phyloP scores from a whole-genome alignment of 2,329 filamentous ascomycete species.

The Rhynchosporium graminicola region DNA sequence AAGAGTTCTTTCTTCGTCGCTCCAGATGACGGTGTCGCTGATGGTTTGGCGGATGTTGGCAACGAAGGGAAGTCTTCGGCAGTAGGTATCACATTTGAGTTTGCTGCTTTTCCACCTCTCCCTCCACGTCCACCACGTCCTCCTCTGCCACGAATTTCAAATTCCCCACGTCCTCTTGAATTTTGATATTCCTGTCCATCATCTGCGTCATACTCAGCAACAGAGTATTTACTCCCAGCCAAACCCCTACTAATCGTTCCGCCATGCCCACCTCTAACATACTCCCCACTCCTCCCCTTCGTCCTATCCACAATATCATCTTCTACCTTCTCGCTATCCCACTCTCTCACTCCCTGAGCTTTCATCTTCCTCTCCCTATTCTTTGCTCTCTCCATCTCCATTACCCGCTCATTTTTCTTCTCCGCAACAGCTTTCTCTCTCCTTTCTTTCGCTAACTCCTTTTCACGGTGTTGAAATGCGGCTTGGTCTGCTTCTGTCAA shows the following conservation, averaged over 20 bases:
- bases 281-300: constrained; percentile 34
- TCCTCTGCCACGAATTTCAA: constrained; percentile 28
- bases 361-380: constrained; percentile 41
- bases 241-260: constrained; percentile 33
- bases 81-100: constrained; percentile 22
- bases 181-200: neutral
- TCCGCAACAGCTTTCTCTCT: constrained; percentile 33
- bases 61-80: constrained; percentile 37
- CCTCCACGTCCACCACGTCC: constrained; percentile 33
- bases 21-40: neutral
- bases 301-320: constrained; percentile 38
- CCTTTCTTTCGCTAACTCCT: constrained; percentile 55
- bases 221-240: constrained; percentile 29
- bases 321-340: constrained; percentile 41
- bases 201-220: constrained; percentile 21
- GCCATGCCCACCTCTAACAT: constrained; percentile 38
- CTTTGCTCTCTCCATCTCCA: constrained; percentile 42
- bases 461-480: constrained; percentile 64
- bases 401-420: constrained; percentile 34
- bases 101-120: constrained; percentile 23
- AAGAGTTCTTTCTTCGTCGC: neutral
- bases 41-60: constrained; percentile 20
- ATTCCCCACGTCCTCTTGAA: constrained; percentile 23
- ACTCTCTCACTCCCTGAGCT: constrained; percentile 40
- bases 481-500: constrained; percentile 69